Conservation (phyloP, 192 early-diverging fungal species). For the Coemansia furcata region DNA sequence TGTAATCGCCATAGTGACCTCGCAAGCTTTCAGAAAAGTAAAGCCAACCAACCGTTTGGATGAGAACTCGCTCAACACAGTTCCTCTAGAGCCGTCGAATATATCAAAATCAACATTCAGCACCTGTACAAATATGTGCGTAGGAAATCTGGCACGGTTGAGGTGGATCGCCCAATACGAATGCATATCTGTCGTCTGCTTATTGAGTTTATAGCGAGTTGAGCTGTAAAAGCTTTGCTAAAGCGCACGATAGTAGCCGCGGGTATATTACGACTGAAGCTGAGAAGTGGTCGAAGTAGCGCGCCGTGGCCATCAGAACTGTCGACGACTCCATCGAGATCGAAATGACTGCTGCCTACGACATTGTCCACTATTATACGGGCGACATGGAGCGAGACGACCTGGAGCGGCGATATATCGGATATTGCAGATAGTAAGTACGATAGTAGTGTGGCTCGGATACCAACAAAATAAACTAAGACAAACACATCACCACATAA, state of each 20-base stretch:
- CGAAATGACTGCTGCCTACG: background rate
- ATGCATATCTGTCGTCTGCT: background rate
- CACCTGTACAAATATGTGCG: background rate
- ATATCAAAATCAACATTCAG: background rate
- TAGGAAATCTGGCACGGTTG: background rate
- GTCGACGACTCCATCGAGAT: background rate
- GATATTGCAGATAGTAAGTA: background rate
- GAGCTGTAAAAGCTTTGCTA: background rate
- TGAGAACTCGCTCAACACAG: background rate
- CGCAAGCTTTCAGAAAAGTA: background rate
- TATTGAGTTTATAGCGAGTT: background rate
- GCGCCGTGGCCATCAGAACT: background rate
- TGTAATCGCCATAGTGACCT: background rate
- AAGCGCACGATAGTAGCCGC: background rate
- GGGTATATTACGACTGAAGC: background rate
- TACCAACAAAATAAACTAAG: too few species aligned
- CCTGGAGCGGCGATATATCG: background rate
- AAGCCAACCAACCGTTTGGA: background rate
- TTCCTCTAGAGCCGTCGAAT: background rate
- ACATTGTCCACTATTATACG: background rate
- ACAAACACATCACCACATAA: too few species aligned
- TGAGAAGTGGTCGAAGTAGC: background rate
- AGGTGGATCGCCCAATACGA: background rate
- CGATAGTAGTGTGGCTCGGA: too few species aligned
- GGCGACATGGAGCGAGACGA: background rate